Base-by-base conservation (phyloP, 306 rosid species). In the Hylodesmum podocarpum region DNA sequence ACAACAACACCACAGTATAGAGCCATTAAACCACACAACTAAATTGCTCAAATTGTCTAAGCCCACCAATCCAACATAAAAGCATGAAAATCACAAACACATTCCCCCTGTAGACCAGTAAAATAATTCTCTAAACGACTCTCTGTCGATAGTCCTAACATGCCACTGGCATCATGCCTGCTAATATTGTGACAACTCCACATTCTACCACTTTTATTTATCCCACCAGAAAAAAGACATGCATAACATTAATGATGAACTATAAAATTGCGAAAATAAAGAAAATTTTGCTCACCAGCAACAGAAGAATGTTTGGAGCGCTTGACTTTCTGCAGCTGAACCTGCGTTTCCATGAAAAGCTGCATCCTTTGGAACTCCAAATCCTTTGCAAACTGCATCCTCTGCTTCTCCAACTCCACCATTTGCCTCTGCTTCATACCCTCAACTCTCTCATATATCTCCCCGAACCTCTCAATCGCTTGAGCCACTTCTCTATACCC, bases 331-430 rank as follows among this genome's bases (percentile, higher is more conserved):
- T 86, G 87, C 68, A 91, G 78, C 82, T 81, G 88, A 72, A 84
- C 84, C 76, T 91, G 94, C 21, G 88, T 89, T 61, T 91, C 97
- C 91, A 89, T 81, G 84, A 84, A 82, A 2, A 91, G 81, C 57
- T 85, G 84, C 92, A 91, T 89, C 72, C 94, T 86, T 14, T 89
- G 97, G 22, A 15, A 89, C 83, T 91, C 97, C 84, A 91, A 87
- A 70, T 91, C 97, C 84, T 87, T 91, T 2, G 84, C 76, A 66
- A 91, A 89, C 33, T 91, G 91, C 97, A 91, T 91, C 72, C 91
- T 86, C 85, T 91, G 94, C 66, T 81, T 89, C 84, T 91, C 97
- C 81, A 91, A 83, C 89, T 91, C 97, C 28, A 89, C 61, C 84
- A 91, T 83, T 69, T 91, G 94, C 77, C 83, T 84, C 78, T 86